A percentile compares a stretch with the other conserved stretches of the same genome.
Evolutionary conservation across 1,284 basidiomycete genomes (phyloP).

Genomic region (Ustilago cynodontis): DNA sequence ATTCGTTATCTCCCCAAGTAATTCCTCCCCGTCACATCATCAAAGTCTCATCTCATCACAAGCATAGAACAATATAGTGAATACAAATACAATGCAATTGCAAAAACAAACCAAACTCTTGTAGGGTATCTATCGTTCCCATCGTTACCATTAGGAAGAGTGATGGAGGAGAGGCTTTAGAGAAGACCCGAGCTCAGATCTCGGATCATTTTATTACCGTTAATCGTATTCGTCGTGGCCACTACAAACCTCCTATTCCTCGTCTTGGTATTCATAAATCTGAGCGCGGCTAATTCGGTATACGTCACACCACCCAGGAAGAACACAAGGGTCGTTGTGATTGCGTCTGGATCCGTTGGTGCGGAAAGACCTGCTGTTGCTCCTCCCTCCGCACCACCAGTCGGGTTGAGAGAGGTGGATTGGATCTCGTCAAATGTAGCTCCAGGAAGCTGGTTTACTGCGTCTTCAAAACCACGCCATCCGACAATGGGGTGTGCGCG

Average conservation of each 20-base stretch:
- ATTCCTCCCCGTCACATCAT: background rate
- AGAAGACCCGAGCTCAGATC: conserved; percentile 19
- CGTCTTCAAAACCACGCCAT: conserved; percentile 97
- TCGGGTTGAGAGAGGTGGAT: conserved; percentile 19
- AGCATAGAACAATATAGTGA: background rate
- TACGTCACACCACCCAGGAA: conserved; percentile 99
- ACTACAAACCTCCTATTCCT: conserved; percentile 59
- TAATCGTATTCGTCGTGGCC: conserved; percentile 62
- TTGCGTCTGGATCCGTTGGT: conserved; percentile 61
- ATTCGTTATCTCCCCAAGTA: conserved; percentile 52
- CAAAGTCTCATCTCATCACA: background rate
- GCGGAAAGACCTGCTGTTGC: conserved; percentile 3
- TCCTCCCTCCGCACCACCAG: background rate
- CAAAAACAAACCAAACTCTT: background rate
- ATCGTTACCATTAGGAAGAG: background rate
- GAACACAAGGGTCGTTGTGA: conserved; percentile 89
- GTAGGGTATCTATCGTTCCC: conserved; percentile 1
- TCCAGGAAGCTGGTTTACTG: conserved; percentile 83
- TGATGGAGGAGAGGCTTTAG: conserved; percentile 3
- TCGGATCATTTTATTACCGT: conserved; percentile 50
- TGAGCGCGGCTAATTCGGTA: conserved; percentile 92
- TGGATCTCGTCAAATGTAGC: conserved; percentile 85
- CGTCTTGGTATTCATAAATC: conserved; percentile 81
- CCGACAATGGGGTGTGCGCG: conserved; percentile 87
- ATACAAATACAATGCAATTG: conserved; percentile 19